A percentile compares a stretch with the other conserved stretches of the same genome.
Conservation (phyloP, 2,329 filamentous ascomycete species). For the Blastomyces gilchristii region DNA sequence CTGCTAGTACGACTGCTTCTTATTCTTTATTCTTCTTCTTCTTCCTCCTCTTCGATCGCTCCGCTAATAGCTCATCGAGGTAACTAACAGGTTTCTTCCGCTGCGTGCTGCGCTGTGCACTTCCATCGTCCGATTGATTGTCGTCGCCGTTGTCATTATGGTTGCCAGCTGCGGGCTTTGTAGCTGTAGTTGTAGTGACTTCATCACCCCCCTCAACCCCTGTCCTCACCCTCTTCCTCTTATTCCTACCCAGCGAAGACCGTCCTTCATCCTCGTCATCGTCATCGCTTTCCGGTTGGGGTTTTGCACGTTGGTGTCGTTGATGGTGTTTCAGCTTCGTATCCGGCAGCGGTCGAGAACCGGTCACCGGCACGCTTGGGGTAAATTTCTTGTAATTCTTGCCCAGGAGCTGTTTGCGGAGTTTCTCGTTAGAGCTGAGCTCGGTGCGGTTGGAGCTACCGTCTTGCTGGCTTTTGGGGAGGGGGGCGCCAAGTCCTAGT, state of each 20-base stretch:
- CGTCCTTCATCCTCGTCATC: constrained; percentile 34
- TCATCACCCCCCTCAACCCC: constrained; percentile 6
- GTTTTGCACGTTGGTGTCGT: neutral
- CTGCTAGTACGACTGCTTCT: neutral
- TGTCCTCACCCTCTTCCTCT: constrained; percentile 17
- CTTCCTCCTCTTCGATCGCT: constrained; percentile 42
- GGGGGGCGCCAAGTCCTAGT: constrained; percentile 40
- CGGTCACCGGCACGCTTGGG: neutral
- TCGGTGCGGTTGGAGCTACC: constrained; percentile 33
- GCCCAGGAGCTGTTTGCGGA: constrained; percentile 39
- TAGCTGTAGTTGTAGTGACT: neutral
- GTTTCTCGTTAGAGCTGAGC: constrained; percentile 34
- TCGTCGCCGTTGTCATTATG: neutral
- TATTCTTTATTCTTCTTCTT: constrained; percentile 3
- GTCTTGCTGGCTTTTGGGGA: constrained; percentile 34
- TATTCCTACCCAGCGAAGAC: constrained; percentile 29
- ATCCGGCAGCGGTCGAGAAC: constrained; percentile 2
- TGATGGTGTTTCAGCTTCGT: neutral
- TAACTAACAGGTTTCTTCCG: constrained; percentile 40
- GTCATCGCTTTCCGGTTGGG: constrained; percentile 25
- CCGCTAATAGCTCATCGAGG: constrained; percentile 44
- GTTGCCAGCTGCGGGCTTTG: neutral
- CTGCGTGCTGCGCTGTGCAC: constrained; percentile 9
- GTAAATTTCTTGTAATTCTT: constrained; percentile 31
- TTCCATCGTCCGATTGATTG: constrained; percentile 17